Evolutionary conservation across 1,139 yeast species (phyloP), one percentile per base, ranked within the genome.

Genomic region (Hyphopichia burtonii): DNA sequence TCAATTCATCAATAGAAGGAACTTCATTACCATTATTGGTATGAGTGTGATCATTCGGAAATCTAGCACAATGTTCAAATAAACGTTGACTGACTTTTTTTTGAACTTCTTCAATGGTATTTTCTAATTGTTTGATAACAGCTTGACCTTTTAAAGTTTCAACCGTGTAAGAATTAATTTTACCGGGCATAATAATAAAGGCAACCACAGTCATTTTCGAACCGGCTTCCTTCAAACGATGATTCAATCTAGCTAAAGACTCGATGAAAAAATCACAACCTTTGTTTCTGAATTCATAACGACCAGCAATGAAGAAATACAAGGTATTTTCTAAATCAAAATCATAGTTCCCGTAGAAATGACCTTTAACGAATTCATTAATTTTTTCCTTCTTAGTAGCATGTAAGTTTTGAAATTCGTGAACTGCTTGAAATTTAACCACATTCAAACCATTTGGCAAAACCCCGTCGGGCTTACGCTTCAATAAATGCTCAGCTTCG

Each of bases 101-200:
- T 60, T 93, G 96, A 44, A 93, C 93, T 60, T 90, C 97, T 55
- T 81, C 83, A 50, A 93, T 91, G 11, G 97, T 87, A 52, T 79
- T 83, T 60, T 91, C 96, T 57, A 93, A 77, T 46, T 96, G 95
- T 63, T 86, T 87, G 52, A 91, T 85, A 39, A 90, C 97, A 2
- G 98, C 97, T 66, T 93, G 99, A 40, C 97, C 96, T 70, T 86
- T 87, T 58, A 93, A 78, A 15, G 98, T 93, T 62, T 93, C 99
- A 34, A 90, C 96, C 1, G 98, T 93, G 67, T 90, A 93, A 1
- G 97, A 90, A 55, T 85, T 85, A 44, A 96, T 91, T 43, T 84
- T 82, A 17, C 97, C 98, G 1, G 99, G 99, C 99, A 93, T 93
- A 63, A 93, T 91, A 56, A 93, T 88, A 62, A 93, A 93, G n/a